A percentile compares a stretch with the other conserved stretches of the same genome.
Evolutionary conservation across 2,329 filamentous ascomycete genomes (phyloP).

Genomic region (Colletotrichum lindemuthianum): DNA sequence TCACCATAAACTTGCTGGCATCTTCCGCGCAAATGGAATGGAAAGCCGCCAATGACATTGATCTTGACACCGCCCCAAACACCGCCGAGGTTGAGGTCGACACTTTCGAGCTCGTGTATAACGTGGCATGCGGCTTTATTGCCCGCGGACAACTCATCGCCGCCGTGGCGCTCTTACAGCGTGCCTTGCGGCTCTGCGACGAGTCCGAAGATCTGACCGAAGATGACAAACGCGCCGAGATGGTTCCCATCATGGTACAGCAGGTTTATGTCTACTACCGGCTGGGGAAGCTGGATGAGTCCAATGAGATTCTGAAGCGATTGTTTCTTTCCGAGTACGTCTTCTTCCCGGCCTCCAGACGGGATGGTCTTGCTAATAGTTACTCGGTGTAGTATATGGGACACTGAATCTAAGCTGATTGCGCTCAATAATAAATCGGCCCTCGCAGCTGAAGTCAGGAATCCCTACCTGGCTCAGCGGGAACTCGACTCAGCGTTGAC

Average conservation of each 20-base stretch:
- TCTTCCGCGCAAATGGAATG: conserved; percentile 78
- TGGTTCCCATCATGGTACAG: conserved; percentile 80
- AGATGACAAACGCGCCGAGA: conserved; percentile 78
- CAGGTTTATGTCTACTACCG: conserved; percentile 77
- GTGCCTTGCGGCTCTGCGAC: conserved; percentile 77
- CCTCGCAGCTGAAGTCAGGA: conserved; percentile 55
- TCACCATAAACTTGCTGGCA: conserved; percentile 80
- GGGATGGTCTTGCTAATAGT: conserved; percentile 41
- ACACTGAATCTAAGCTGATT: conserved; percentile 73
- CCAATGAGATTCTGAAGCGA: conserved; percentile 69
- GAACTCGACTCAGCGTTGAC: conserved; percentile 65
- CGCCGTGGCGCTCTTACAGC: conserved; percentile 74
- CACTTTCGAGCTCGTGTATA: conserved; percentile 85
- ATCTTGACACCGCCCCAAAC: conserved; percentile 44
- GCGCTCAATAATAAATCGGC: conserved; percentile 71
- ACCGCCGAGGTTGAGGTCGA: conserved; percentile 71
- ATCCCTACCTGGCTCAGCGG: conserved; percentile 76
- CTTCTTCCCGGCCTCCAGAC: not conserved
- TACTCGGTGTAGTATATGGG: conserved; percentile 64
- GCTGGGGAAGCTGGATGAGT: conserved; percentile 73
- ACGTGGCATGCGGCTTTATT: conserved; percentile 78
- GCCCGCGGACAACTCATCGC: conserved; percentile 73
- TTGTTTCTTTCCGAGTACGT: conserved; percentile 71
- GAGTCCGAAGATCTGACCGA: conserved; percentile 77
- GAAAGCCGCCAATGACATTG: conserved; percentile 61